phyloP scores from a whole-genome alignment of 1,139 yeast genomes.

The Casaregolazyma suthepensis region DNA sequence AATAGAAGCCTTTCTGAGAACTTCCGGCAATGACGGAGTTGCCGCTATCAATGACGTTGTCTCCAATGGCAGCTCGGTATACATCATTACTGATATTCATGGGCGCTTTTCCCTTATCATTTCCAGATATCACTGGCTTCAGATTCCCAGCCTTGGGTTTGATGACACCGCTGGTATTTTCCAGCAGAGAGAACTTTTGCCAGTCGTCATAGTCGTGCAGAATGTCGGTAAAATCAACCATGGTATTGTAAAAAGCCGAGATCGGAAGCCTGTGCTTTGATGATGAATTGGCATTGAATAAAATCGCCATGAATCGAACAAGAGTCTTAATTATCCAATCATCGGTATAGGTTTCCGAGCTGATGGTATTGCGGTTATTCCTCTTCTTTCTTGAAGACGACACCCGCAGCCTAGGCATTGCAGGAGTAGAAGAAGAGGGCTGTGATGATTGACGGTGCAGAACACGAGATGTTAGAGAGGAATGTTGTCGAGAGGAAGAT shows the following conservation, averaged over 20 bases:
- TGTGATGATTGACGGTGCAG: neutral
- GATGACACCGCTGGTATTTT: neutral
- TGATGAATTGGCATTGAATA: conserved; percentile 50
- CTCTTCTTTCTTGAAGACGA: conserved; percentile 16
- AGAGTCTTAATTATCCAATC: conserved; percentile 80
- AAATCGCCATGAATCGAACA: conserved; percentile 49
- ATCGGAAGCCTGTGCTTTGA: conserved; percentile 37
- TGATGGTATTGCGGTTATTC: conserved; percentile 23
- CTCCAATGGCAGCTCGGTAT: conserved; percentile 7
- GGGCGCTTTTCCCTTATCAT: neutral
- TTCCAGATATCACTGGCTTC: neutral
- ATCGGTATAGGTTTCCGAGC: conserved; percentile 58
- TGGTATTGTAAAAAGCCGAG: conserved; percentile 65
- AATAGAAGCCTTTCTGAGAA: neutral
- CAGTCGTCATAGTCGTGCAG: conserved; percentile 78
- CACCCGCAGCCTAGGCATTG: neutral
- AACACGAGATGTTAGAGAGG: conserved; percentile 2
- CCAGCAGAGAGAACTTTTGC: conserved; percentile 38
- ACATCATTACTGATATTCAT: conserved; percentile 3
- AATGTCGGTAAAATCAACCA: conserved; percentile 74
- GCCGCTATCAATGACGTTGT: conserved; percentile 3
- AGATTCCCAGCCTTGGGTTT: neutral
- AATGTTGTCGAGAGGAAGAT: neutral
- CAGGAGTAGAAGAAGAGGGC: conserved; percentile 3
- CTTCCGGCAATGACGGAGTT: conserved; percentile 2